Evolutionary conservation across 164 flowering plant species (phyloP).

Genomic region (Magnolia changhungtana): DNA sequence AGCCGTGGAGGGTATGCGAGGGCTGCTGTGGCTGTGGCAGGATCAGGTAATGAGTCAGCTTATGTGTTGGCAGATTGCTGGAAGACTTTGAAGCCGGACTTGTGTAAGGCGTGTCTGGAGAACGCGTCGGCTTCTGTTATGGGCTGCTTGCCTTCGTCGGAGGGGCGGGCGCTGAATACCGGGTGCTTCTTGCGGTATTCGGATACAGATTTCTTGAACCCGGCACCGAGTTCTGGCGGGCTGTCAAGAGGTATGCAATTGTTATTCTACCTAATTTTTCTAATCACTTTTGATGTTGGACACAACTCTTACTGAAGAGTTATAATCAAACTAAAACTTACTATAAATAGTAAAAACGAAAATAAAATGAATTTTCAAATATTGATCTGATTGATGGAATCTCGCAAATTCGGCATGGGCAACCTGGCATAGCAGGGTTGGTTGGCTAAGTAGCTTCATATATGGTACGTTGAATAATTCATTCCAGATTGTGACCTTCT

Average conservation of each 20-base stretch:
- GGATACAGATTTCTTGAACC: constrained; percentile 67
- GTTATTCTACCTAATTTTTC: not conserved
- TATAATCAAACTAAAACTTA: too few species aligned
- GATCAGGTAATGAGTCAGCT: constrained; percentile 47
- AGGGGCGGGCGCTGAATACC: constrained; percentile 73
- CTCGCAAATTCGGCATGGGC: too few species aligned
- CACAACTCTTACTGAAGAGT: too few species aligned
- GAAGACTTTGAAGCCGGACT: constrained; percentile 49
- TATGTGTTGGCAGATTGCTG: constrained; percentile 81
- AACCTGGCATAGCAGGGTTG: too few species aligned
- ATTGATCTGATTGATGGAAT: too few species aligned
- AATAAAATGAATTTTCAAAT: too few species aligned
- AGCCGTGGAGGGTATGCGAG: constrained; percentile 43
- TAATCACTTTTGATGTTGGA: too few species aligned
- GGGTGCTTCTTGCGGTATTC: constrained; percentile 95
- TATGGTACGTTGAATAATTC: too few species aligned
- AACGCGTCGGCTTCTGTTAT: constrained; percentile 54
- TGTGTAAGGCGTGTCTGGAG: constrained; percentile 66
- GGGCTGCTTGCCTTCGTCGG: constrained; percentile 78
- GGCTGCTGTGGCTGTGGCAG: constrained; percentile 30
- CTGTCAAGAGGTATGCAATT: constrained; percentile 42
- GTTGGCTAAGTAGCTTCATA: too few species aligned
- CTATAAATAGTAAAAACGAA: too few species aligned
- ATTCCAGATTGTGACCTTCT: too few species aligned
- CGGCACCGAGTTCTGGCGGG: constrained; percentile 20